Base-by-base conservation (phyloP, 441 rosid species). In the Erysimum cheiri region DNA sequence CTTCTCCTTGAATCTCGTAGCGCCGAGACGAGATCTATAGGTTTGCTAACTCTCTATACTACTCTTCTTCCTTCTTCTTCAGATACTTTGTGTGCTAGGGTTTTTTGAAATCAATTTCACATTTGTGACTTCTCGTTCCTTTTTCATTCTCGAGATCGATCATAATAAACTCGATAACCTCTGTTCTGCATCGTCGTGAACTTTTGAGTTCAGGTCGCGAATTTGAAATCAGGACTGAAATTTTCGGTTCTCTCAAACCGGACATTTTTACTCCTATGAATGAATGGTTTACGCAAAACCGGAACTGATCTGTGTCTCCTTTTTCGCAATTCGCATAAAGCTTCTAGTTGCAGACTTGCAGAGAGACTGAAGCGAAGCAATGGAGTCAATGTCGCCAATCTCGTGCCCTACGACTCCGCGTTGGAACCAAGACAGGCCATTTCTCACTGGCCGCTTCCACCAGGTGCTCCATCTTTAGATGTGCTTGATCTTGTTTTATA, bases 381-480 rank as follows among this genome's bases (percentile, higher is more conserved):
- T 75, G 73, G 82, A 78, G 49, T 55, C 79, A 66, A 40, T 79
- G 66, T 60, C 83, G 65, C 43, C 81, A 43, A 52, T 81, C 19
- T 63, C 85, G 17, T 73, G 75, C 72, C 89, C 97, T 39, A 80
- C 92, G 6, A 93, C 95, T 19, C 97, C 98, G 73, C 95, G 88
- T 57, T 93, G 96, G 98, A 93, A 91, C 77, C 73, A 89, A 52
- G 98, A 93, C 59, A 79, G 98, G 31, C 97, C 98, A 2, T 91
- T 88, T 79, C 97, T 93, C 82, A 91, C 95, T 17, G 98, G 96
- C 77, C 96, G 88, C 59, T 87, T 88, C 76, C 93, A 83, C 63
- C 93, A 85, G 93, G 96, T 88, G 13, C 55, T 63, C 19, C 1
- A 6, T 63, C 61, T 43, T 54, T 37, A 1, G 10, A 8, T 65